Evolutionary conservation across 2,329 filamentous ascomycete genomes (phyloP).

Genomic region (Aspergillus nomiae): DNA sequence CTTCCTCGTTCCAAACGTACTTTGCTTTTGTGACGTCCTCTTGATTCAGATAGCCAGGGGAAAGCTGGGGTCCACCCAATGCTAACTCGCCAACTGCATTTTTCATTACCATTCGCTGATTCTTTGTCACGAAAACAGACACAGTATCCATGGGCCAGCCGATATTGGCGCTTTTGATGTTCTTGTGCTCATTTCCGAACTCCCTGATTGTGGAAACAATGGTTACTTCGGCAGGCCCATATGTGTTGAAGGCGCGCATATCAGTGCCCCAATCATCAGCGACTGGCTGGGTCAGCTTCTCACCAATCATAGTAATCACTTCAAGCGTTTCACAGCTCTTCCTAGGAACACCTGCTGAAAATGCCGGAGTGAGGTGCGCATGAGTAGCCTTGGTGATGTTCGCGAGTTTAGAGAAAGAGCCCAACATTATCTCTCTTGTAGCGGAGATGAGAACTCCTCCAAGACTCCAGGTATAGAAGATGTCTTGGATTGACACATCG

Average conservation of each 20-base stretch:
- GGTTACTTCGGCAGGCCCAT: constrained; percentile 43
- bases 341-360: constrained; percentile 32
- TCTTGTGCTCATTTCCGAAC: constrained; percentile 28
- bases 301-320: constrained; percentile 39
- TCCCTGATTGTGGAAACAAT: constrained; percentile 35
- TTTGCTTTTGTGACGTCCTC: constrained; percentile 31
- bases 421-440: constrained; percentile 31
- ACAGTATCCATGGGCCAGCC: constrained; percentile 35
- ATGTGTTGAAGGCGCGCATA: constrained; percentile 41
- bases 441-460: constrained; percentile 31
- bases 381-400: constrained; percentile 31
- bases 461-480: constrained; percentile 34
- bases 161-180: constrained; percentile 32
- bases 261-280: constrained; percentile 41
- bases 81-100: constrained; percentile 33
- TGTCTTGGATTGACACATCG: constrained; percentile 42
- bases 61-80: constrained; percentile 33
- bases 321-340: constrained; percentile 31
- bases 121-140: constrained; percentile 31
- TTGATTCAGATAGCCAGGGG: constrained; percentile 33
- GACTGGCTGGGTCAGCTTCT: constrained; percentile 34
- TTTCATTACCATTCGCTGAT: constrained; percentile 27
- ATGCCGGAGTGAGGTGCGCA: constrained; percentile 35
- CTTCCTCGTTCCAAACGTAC: constrained; percentile 33
- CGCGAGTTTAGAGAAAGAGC: constrained; percentile 28